Base-by-base conservation (phyloP, 805 yeast species). In the Candida nanaspora region DNA sequence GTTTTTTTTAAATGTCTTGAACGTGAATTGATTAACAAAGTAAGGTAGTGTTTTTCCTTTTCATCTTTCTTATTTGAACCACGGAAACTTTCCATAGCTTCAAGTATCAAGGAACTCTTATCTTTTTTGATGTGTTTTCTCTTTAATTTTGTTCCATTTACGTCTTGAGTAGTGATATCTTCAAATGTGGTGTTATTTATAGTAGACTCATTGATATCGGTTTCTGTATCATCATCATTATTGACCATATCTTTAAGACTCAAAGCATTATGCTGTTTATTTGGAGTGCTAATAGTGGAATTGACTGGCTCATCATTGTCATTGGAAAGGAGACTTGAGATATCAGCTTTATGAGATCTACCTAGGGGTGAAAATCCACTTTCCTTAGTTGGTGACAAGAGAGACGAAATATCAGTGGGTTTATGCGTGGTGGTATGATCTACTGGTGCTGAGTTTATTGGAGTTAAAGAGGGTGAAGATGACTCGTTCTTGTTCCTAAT, bases 1-100 rank as follows among this genome's bases (percentile, higher is more conserved):
- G 78, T 71, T 56, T 89, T 91, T 61, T 91, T 91, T 50, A 91
- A 60, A 59, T 82, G 88, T 35, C 85, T 66, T 4, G 60, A 46
- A 37, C 63, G 48, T 3, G 61, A 50, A 47, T 64, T 55, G 8
- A 61, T 52, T 35, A 55, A 42, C 19, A 52, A 42, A 5, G 61
- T 52, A 38, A 53, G 61, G 35, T 55, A 57, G 43, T 45, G 51
- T 43, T 52, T 57, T 28, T 37, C 40, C 14, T 52, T 55, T 6
- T 31, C 34, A 8, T 31, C 34, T 11, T 31, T 31, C 16, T 31
- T 31, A 8, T 4, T 6, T 8, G 6, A 9, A 6, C 14, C 22
- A 16, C 27, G 27, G 27, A 18, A 18, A 18, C 22, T 31, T 6
- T 31, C 16, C 22, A 31, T 6, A 7, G 22, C 34, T 15, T 31